Conservation (phyloP, 345 rosid genomes). For the Mallotus nudiflorus region DNA sequence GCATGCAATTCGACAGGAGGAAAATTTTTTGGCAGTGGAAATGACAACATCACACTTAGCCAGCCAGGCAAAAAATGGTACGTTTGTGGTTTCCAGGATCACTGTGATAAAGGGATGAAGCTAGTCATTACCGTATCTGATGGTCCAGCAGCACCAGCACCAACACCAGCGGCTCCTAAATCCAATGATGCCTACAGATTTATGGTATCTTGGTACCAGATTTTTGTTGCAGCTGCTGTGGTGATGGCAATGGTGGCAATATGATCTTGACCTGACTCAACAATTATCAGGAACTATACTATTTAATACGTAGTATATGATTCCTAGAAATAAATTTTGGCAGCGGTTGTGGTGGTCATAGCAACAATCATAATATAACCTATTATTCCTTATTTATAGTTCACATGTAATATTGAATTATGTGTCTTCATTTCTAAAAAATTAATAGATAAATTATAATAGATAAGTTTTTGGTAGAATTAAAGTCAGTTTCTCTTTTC, state of each 20-base stretch:
- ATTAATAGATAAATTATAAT: too few relatives aligned
- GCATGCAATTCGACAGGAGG: slow-evolving; percentile 17
- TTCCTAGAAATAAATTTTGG: not conserved
- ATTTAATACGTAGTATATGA: not conserved
- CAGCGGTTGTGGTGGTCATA: too few relatives aligned
- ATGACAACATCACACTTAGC: slow-evolving; percentile 34
- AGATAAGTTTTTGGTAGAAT: too few relatives aligned
- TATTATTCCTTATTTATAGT: too few relatives aligned
- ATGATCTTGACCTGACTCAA: not conserved
- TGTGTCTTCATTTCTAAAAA: too few relatives aligned
- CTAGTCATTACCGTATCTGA: slow-evolving; percentile 29
- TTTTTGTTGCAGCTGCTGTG: not conserved
- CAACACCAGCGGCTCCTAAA: not conserved
- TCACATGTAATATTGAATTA: too few relatives aligned
- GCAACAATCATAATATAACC: too few relatives aligned
- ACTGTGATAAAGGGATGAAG: slow-evolving; percentile 37
- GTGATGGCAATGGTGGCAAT: not conserved
- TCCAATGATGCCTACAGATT: not conserved
- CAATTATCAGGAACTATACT: too few relatives aligned
- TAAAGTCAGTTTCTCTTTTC: too few relatives aligned
- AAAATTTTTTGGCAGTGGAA: slow-evolving; percentile 20
- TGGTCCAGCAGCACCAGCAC: slow-evolving; percentile 18
- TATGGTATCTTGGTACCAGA: not conserved
- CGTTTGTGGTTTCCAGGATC: slow-evolving; percentile 39
- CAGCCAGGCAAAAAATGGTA: slow-evolving; percentile 46